Evolutionary conservation across 345 rosid genomes (phyloP), one percentile per base, ranked within the genome.

Genomic region (Balakata baccata): DNA sequence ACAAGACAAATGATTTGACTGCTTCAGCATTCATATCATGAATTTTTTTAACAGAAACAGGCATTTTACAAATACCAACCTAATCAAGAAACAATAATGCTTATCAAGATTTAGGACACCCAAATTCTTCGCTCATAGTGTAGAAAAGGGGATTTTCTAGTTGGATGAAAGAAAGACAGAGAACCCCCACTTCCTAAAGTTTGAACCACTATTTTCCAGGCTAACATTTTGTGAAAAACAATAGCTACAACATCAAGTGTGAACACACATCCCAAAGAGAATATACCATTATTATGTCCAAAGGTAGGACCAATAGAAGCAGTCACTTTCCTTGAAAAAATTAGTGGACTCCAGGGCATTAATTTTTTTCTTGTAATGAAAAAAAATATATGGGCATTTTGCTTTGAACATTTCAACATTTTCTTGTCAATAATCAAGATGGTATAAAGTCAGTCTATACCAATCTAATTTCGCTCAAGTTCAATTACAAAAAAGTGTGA

Each of bases 181-280:
- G 14, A 64, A 45, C 7, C 25, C 69, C 52, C 11, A 58, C 37
- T 58, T 58, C 38, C 37, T 20, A 23, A 58, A 25, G 12, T 13
- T 20, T 9, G 34, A 29, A 29, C 34, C 34, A 29, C 34, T 29
- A 29, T 29, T 29, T 29, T 29, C 34, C 34, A 29, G 34, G 1
- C 34, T 29, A 29, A 2, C 34, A 29, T 29, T 29, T 29, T 1
- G 34, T 29, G 34, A 29, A 29, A 29, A 29, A 46, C 17, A 22
- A 66, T 43, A 23, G 49, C 54, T 46, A 46, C 37, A 22, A 9
- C 50, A 45, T 47, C 20, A 16, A 18, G 41, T 66, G 41, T 47
- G 70, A 66, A 66, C 57, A 66, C 69, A 65, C 1, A 66, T 5
- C 70, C 41, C 57, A 25, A 66, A 66, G 20, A 49, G 57, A 67